phyloP scores from a whole-genome alignment of 1,139 yeast species.

The Arxiozyma telluris region DNA sequence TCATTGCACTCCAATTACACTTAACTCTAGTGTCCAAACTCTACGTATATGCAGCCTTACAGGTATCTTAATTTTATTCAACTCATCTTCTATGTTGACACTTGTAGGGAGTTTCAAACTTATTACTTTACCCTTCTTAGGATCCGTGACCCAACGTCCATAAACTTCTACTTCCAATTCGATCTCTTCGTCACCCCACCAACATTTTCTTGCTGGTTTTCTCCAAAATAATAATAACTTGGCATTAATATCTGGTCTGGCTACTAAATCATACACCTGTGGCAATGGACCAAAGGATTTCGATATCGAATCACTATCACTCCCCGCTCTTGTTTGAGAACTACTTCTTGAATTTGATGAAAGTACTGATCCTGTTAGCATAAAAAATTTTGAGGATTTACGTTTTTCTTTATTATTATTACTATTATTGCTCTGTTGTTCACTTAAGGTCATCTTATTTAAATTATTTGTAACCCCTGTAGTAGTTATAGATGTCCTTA shows the following conservation, averaged over 20 bases:
- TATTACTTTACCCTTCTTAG: constrained; percentile 9
- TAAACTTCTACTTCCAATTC: constrained; percentile 41
- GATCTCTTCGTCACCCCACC: constrained; percentile 83
- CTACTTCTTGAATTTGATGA: constrained; percentile 37
- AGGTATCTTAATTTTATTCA: constrained; percentile 22
- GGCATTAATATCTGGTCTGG: constrained; percentile 34
- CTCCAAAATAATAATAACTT: constrained; percentile 90
- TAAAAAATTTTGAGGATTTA: constrained; percentile 40
- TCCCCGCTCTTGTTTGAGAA: constrained; percentile 36
- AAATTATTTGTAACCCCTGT: neutral
- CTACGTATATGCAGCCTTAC: constrained; percentile 35
- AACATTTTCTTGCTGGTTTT: constrained; percentile 96
- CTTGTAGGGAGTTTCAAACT: constrained; percentile 18
- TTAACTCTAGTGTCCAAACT: constrained; percentile 37
- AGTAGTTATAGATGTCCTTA: constrained; percentile 4
- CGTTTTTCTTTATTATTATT: constrained; percentile 19
- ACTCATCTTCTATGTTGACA: constrained; percentile 13
- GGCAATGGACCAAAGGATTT: constrained; percentile 22
- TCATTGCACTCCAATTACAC: constrained; percentile 36
- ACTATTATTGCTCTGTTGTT: constrained; percentile 1
- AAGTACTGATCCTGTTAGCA: constrained; percentile 36
- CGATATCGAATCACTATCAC: constrained; percentile 23
- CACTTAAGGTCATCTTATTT: neutral
- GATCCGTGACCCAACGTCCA: constrained; percentile 19
- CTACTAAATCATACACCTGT: constrained; percentile 29